Evolutionary conservation across 495 filamentous ascomycete species (phyloP), one percentile per base, ranked within the genome.

Genomic region (Pseudotulostoma volvatum): DNA sequence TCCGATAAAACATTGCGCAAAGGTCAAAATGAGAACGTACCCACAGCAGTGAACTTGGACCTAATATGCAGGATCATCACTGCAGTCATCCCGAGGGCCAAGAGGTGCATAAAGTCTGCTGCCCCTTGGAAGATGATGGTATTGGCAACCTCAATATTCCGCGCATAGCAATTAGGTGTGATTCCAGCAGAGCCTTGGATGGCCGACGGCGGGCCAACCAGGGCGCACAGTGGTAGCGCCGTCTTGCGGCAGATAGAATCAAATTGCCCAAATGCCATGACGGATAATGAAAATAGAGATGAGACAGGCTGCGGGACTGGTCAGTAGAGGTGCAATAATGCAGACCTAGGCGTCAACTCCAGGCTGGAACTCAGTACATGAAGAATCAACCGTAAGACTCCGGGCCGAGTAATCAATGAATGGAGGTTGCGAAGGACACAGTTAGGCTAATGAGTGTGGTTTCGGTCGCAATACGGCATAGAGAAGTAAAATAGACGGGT

Each of bases 71-170:
- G 56, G 31, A 96, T 82, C 90, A 99, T 99, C 49, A 93, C 81
- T 5, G 83, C 78, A 4, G 84, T 90, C 88, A 96, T 96, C 43
- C 70, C 66, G 32, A 99, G 63, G 3, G 92, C 84, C 37, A 84
- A 68, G 45, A 99, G 95, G 56, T 99, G 88, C 61, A 88, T 77
- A 54, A 90, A 90, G 37, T 78, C 81, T 14, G 84, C 76, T 9
- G 86, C 90, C 54, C 81, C 84, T 59, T 96, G 75, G 55, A 99
- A 99, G 48, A 99, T 96, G 59, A 95, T 83, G 7, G 90, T 96
- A 58, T 99, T 99, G 43, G 90, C 90, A 46, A 95, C 57, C 55
- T 94, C 87, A 54, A 99, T 84, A 52, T 86, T 92, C 34, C 90
- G 79, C 45, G 90, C 82, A 64, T 86, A 96, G 66, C 90, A 99